phyloP scores from a whole-genome alignment of 305 asterid genomes.

The Ruellia speciosa region DNA sequence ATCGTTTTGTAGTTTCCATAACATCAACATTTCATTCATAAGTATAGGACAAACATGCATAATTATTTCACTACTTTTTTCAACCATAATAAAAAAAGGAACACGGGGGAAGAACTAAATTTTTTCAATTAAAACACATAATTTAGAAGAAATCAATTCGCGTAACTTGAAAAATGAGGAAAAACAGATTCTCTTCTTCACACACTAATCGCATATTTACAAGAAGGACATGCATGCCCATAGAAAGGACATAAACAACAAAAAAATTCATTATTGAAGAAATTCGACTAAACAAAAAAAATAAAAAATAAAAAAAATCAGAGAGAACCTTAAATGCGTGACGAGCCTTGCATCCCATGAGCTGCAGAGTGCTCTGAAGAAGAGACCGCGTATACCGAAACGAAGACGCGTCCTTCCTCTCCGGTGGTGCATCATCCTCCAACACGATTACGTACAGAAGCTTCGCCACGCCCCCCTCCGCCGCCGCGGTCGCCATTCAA shows the following conservation, averaged over 20 bases:
- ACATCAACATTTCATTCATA: too few relatives aligned
- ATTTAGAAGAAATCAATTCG: not conserved
- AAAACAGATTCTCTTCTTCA: not conserved
- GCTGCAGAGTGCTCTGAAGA: conserved; percentile 83
- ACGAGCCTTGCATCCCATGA: conserved; percentile 95
- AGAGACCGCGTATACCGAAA: conserved; percentile 88
- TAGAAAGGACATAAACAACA: not conserved
- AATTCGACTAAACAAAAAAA: conserved; percentile 2
- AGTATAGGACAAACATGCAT: not conserved
- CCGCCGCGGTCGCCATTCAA: conserved; percentile 36
- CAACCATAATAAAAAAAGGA: not conserved
- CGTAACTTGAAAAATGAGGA: not conserved
- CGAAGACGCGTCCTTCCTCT: conserved; percentile 30
- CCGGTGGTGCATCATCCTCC: conserved; percentile 41
- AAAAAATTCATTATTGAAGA: not conserved
- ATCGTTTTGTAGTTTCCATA: too few relatives aligned
- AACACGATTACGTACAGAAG: conserved; percentile 74
- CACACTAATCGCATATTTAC: not conserved
- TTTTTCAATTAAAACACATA: too few relatives aligned
- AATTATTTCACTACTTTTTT: not conserved
- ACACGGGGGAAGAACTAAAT: too few relatives aligned
- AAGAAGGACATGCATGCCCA: not conserved
- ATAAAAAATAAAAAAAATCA: not conserved
- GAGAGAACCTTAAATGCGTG: conserved; percentile 81
- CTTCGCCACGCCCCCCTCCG: conserved; percentile 35